Conservation (phyloP, 2,329 filamentous ascomycete genomes). For the Tolypocladium sp. region DNA sequence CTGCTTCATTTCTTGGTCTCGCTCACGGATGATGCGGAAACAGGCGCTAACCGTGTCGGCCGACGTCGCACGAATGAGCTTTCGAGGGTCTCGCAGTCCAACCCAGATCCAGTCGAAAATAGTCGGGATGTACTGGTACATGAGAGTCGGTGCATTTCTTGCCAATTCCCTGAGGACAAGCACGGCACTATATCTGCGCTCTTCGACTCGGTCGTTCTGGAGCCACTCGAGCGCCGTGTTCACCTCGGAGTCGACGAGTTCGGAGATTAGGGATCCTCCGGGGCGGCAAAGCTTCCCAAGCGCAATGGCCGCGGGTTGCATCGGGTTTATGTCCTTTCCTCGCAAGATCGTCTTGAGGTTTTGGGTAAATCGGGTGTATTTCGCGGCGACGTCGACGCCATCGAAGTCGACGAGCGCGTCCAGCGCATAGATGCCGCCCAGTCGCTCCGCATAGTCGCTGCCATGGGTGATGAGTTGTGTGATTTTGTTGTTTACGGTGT, state of each 20-base stretch:
- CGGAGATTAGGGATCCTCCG: slow-evolving; percentile 86
- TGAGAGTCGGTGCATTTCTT: slow-evolving; percentile 84
- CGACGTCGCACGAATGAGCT: slow-evolving; percentile 84
- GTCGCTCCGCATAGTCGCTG: slow-evolving; percentile 76
- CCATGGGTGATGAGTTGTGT: slow-evolving; percentile 70
- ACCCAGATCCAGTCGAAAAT: slow-evolving; percentile 97
- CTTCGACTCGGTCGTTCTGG: slow-evolving; percentile 89
- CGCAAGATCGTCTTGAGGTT: slow-evolving; percentile 81
- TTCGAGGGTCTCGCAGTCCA: slow-evolving; percentile 78
- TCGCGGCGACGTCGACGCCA: slow-evolving; percentile 83
- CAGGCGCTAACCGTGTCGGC: slow-evolving; percentile 90
- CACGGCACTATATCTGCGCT: slow-evolving; percentile 85
- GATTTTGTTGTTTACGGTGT: slow-evolving; percentile 46
- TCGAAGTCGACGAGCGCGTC: slow-evolving; percentile 94
- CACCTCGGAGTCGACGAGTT: slow-evolving; percentile 93
- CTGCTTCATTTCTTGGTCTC: slow-evolving; percentile 80
- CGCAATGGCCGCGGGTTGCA: slow-evolving; percentile 82
- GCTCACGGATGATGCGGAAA: slow-evolving; percentile 89
- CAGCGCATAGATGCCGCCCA: slow-evolving; percentile 86
- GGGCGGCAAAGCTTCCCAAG: slow-evolving; percentile 86
- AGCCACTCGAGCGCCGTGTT: slow-evolving; percentile 96
- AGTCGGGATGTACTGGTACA: slow-evolving; percentile 91
- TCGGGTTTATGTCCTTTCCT: slow-evolving; percentile 82
- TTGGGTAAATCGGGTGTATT: slow-evolving; percentile 89
- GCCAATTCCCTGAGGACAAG: slow-evolving; percentile 85